phyloP scores from a whole-genome alignment of 306 rosid genomes.

The Dalbergia cultrata region DNA sequence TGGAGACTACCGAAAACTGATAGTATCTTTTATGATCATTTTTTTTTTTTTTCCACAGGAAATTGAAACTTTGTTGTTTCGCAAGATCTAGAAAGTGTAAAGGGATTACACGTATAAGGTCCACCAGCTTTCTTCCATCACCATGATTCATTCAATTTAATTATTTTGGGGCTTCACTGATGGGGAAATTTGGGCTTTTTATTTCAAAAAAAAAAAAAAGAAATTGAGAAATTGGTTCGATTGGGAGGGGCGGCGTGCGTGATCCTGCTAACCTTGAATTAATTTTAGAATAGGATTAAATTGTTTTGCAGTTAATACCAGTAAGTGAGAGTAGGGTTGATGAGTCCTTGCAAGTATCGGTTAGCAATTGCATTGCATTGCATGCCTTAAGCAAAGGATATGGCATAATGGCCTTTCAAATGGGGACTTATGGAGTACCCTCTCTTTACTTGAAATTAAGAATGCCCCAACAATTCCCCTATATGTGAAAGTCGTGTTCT shows the following conservation, averaged over 20 bases:
- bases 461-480: constrained; percentile 6
- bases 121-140: constrained; percentile 52
- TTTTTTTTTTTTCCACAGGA: constrained; percentile 61
- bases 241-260: background rate
- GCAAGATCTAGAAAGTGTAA: constrained; percentile 63
- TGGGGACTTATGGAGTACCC: background rate
- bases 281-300: constrained; percentile 17
- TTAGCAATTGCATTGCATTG: background rate
- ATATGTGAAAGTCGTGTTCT: background rate
- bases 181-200: background rate
- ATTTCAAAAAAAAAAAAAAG: background rate
- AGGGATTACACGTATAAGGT: constrained; percentile 67
- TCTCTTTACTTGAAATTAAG: background rate
- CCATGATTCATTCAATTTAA: constrained; percentile 38
- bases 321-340: background rate
- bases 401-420: constrained; percentile 1
- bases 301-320: background rate
- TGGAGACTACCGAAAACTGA: constrained; percentile 64
- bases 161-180: constrained; percentile 25
- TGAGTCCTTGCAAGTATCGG: background rate
- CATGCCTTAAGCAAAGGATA: background rate
- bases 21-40: constrained; percentile 59
- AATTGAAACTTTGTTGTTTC: constrained; percentile 74
- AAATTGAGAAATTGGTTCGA: background rate
- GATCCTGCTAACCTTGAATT: background rate